phyloP scores from a whole-genome alignment of 2,329 filamentous ascomycete species.

The Diaporthe sp. region DNA sequence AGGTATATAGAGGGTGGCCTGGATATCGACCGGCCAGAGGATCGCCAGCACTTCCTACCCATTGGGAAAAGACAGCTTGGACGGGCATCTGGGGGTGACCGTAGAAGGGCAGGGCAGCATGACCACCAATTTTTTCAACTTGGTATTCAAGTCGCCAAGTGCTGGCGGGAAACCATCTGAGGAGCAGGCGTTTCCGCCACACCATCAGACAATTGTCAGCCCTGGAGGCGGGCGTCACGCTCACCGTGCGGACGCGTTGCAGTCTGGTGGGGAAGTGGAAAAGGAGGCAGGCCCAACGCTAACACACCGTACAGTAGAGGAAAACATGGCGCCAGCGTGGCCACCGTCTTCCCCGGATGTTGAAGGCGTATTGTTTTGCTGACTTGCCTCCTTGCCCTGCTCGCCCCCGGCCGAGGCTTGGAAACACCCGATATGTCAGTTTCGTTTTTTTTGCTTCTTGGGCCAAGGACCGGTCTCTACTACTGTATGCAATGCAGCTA shows the following conservation, averaged over 20 bases:
- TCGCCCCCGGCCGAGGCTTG: not conserved
- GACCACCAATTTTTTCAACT: constrained; percentile 12
- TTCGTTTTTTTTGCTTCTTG: not conserved
- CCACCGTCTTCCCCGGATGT: not conserved
- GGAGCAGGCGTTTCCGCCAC: constrained; percentile 18
- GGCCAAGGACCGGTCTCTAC: constrained; percentile 3
- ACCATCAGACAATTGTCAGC: constrained; percentile 20
- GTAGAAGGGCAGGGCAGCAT: constrained; percentile 34
- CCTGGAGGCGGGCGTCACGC: constrained; percentile 6
- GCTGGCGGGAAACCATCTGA: not conserved
- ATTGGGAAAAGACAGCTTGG: constrained; percentile 33
- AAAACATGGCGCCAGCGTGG: not conserved
- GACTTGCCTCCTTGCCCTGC: not conserved
- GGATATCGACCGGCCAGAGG: constrained; percentile 21
- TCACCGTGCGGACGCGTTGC: constrained; percentile 27
- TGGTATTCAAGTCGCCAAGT: not conserved
- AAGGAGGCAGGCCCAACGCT: constrained; percentile 19
- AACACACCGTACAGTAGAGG: not conserved
- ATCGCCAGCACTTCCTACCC: constrained; percentile 33
- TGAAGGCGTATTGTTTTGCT: not conserved
- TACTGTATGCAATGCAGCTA: not conserved
- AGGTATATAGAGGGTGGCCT: constrained; percentile 24
- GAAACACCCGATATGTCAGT: constrained; percentile 14
- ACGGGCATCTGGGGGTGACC: constrained; percentile 32
- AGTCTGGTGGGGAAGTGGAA: constrained; percentile 27